Evolutionary conservation across 2,329 filamentous ascomycete species (phyloP).

Genomic region (Fusarium sp.): DNA sequence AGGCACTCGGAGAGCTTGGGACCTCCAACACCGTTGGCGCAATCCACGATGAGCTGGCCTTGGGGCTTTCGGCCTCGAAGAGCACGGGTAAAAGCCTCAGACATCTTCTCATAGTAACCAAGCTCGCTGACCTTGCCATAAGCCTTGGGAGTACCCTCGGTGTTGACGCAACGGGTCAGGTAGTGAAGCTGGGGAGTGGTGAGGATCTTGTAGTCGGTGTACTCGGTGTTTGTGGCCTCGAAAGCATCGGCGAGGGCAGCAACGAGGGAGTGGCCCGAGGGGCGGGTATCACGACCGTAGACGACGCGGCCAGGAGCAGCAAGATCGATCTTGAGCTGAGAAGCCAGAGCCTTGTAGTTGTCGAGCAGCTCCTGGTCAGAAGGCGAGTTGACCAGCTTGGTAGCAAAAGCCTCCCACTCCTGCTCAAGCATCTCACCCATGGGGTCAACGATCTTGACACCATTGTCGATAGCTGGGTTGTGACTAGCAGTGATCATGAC

Average conservation of each 20-base stretch:
- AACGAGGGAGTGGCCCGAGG: conserved; percentile 88
- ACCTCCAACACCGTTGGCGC: conserved; percentile 96
- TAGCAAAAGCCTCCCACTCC: conserved; percentile 93
- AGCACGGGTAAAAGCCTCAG: conserved; percentile 85
- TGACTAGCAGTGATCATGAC: conserved; percentile 97
- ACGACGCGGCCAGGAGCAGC: conserved; percentile 82
- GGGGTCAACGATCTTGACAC: conserved; percentile 95
- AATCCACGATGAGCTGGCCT: conserved; percentile 88
- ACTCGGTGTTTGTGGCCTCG: conserved; percentile 80
- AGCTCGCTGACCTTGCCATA: conserved; percentile 92
- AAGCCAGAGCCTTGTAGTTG: conserved; percentile 81
- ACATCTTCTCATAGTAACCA: conserved; percentile 96
- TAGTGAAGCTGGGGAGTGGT: conserved; percentile 99
- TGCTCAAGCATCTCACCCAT: conserved; percentile 98
- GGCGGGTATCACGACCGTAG: conserved; percentile 92
- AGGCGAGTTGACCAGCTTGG: conserved; percentile 87
- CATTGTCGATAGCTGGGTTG: conserved; percentile 91
- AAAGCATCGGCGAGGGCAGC: conserved; percentile 84
- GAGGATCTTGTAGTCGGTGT: conserved; percentile 88
- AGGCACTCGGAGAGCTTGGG: conserved; percentile 90
- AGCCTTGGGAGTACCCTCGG: conserved; percentile 85
- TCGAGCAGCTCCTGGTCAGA: conserved; percentile 81
- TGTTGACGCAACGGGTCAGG: conserved; percentile 94
- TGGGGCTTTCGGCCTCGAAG: conserved; percentile 82
- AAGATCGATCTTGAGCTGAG: conserved; percentile 82